Evolutionary conservation across 2,329 filamentous ascomycete species (phyloP), one percentile per base, ranked within the genome.

Genomic region (Stachybotrys chartarum): DNA sequence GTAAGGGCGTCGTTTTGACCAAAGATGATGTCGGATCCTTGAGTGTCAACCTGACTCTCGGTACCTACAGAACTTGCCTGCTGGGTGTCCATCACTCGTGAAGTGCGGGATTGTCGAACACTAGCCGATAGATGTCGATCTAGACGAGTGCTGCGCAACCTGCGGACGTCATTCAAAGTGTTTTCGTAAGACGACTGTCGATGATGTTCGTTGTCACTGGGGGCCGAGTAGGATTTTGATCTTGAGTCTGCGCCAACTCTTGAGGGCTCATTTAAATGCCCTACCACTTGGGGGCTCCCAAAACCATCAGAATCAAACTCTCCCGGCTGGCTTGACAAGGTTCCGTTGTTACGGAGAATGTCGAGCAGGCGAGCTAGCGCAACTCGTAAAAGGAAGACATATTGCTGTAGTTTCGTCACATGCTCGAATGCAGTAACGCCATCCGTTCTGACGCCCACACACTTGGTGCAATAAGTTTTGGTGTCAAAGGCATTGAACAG

Each of bases 81-180:
- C 1, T 91, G 88, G 0, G 90, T 91, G 24, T 97, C 92, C 70
- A 99, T 92, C 56, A 99, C 92, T 54, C 91, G 84, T 8, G 94
- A 97, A 30, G 90, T 91, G 61, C 94, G 83, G 51, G 93, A 90
- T 65, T 92, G 94, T 68, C 90, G 89, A 69, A 93, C 91, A 52
- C 91, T 97, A 24, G 91, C 95, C 42, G 93, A 97, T 48, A 99
- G 76, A 65, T 96, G 91, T 67, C 95, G 93, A 66, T 99, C 93
- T 67, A 97, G 87, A 32, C 94, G 86, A 24, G 93, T 97, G 58
- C 94, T 97, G 61, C 93, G 86, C 57, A 99, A 75, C 59, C 94
- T 84, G 64, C 91, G 87, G 68, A 99, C 94, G 72, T 99, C 94
- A 61, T 94, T 95, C 62, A 99, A 86, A 50, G 93, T 96, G 73